phyloP scores from a whole-genome alignment of 2,329 filamentous ascomycete genomes.

The Mycosphaerella sp. region DNA sequence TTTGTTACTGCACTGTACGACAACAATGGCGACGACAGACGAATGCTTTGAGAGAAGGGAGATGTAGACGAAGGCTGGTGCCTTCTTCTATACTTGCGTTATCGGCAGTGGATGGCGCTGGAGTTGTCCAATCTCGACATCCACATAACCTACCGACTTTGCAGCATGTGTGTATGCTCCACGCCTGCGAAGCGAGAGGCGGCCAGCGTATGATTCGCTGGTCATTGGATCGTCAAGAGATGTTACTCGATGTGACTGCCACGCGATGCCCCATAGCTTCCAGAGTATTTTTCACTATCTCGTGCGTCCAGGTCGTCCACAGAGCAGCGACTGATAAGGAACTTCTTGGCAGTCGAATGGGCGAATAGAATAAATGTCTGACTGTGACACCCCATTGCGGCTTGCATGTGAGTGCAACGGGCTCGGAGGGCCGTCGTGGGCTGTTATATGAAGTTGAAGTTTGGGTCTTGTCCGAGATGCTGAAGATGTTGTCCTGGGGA shows the following conservation, averaged over 20 bases:
- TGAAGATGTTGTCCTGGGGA: background rate
- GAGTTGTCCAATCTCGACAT: background rate
- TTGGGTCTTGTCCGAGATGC: background rate
- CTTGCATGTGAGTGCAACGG: background rate
- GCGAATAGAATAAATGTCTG: conserved; percentile 1
- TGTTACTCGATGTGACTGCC: conserved; percentile 11
- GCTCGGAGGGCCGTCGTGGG: background rate
- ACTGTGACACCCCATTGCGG: background rate
- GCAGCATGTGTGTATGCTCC: background rate
- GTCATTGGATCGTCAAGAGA: background rate
- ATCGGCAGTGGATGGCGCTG: background rate
- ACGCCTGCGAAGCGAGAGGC: background rate
- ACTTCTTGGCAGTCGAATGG: background rate
- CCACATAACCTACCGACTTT: background rate
- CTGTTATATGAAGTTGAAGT: background rate
- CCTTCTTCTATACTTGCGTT: background rate
- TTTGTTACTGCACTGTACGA: background rate
- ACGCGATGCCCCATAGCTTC: conserved; percentile 2
- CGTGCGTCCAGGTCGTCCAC: background rate
- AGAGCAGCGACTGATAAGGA: conserved; percentile 2
- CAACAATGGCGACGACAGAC: background rate
- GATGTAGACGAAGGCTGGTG: background rate
- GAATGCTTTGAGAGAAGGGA: background rate
- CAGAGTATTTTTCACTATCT: conserved; percentile 7
- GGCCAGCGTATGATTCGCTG: background rate